Percentiles rank a stretch among this genome's conserved stretches.
These are phyloP conservation scores for Acanthamoeba culbertsoni DNA, from an alignment of 208 protist species.

Conservation along the genomic window DNA sequence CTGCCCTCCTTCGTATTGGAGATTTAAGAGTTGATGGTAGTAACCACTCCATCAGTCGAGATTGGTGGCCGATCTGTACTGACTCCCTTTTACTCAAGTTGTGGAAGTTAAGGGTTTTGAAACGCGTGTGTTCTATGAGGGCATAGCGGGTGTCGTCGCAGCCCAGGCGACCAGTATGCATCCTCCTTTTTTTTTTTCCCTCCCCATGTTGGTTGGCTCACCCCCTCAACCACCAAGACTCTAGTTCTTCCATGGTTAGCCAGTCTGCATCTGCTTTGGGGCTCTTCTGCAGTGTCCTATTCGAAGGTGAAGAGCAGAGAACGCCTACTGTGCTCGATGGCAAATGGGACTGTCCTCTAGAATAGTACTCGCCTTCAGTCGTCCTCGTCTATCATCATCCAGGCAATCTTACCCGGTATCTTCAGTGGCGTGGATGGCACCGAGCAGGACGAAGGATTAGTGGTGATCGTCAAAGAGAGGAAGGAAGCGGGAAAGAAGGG, in stretches of 20 bases:
- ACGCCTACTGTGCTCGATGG: background rate
- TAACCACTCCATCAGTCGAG: background rate
- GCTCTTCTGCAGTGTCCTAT: conserved; percentile 43
- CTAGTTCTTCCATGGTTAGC: background rate
- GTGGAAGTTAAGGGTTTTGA: background rate
- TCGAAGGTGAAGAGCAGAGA: conserved; percentile 48
- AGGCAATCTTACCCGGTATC: background rate
- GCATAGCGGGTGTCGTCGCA: too few species aligned
- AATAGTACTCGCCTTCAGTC: background rate
- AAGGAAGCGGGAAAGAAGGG: conserved; percentile 19
- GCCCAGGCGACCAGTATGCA: too few species aligned
- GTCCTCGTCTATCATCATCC: background rate
- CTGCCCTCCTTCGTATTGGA: background rate
- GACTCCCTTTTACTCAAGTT: background rate
- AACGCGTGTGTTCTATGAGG: background rate
- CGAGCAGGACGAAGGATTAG: conserved; percentile 23
- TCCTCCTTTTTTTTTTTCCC: background rate
- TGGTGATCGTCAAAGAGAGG: conserved; percentile 18
- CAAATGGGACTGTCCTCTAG: background rate
- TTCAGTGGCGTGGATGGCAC: conserved; percentile 22
- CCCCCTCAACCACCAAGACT: background rate
- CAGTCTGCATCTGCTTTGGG: background rate
- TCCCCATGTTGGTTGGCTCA: background rate
- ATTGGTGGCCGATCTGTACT: background rate
- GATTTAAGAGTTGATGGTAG: background rate